phyloP scores from a whole-genome alignment of 1,284 basidiomycete species.

The Kwoniella shivajii region DNA sequence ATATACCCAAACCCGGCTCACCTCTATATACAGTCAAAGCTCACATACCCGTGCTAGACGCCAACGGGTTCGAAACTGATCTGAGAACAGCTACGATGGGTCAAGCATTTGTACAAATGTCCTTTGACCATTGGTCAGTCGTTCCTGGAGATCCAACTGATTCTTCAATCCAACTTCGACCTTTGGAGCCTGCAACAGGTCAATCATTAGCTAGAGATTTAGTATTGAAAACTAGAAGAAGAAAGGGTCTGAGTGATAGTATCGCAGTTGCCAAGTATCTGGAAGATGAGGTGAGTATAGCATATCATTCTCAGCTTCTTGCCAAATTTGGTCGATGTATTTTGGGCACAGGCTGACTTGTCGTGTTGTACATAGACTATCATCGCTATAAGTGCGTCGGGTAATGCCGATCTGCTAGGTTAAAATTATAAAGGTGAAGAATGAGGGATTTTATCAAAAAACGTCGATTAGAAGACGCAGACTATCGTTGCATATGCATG shows the following conservation, averaged over 20 bases:
- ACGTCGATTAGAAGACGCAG: not conserved
- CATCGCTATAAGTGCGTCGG: constrained; percentile 82
- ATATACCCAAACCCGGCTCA: constrained; percentile 95
- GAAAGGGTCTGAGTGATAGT: constrained; percentile 92
- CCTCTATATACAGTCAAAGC: constrained; percentile 97
- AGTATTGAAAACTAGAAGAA: constrained; percentile 90
- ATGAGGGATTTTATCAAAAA: not conserved
- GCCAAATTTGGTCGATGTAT: not conserved
- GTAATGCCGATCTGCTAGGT: constrained; percentile 83
- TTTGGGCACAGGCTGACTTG: not conserved
- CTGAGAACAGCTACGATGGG: constrained; percentile 95
- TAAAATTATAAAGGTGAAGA: constrained; percentile 19
- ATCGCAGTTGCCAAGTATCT: constrained; percentile 92
- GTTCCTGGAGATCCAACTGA: constrained; percentile 99
- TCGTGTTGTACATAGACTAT: constrained; percentile 29
- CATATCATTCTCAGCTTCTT: not conserved
- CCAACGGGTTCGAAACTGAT: constrained; percentile 99
- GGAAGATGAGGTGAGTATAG: constrained; percentile 70
- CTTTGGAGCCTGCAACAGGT: constrained; percentile 94
- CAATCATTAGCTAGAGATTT: constrained; percentile 89
- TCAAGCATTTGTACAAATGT: constrained; percentile 93
- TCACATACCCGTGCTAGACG: constrained; percentile 95
- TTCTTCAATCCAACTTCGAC: constrained; percentile 88
- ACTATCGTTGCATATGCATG: no score
- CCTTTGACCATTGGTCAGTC: constrained; percentile 98